Base-by-base conservation (phyloP, 2,329 filamentous ascomycete genomes). In the Scedosporium boydii region DNA sequence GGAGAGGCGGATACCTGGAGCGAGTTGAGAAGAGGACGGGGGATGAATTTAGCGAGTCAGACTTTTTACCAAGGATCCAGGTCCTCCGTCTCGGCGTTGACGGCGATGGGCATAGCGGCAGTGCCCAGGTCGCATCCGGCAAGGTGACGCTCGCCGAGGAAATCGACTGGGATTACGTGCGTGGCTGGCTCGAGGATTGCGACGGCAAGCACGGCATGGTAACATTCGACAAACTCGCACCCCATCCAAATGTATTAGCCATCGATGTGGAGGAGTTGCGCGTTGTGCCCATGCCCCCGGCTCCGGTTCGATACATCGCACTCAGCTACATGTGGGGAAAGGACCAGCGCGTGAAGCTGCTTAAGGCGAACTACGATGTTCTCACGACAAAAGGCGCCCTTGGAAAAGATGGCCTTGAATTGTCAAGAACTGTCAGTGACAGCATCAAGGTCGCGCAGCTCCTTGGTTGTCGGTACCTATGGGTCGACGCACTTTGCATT, bases 401-500 rank as follows among this genome's bases (percentile, higher is more conserved):
- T 21, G 58, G 21, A 6, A n/a, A 26, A 6, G 44, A 59, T 34
- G 38, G 41, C 34, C 58, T 59, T 2, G 38, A 41, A 7, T 6
- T 59, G 12, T 26, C 58, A 6, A 41, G 58, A n/a, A 59, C 58
- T 4, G 74, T 78, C 62, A 60, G 72, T 16, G 76, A 78, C 63
- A 75, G 75, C 64, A 76, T 79, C 63, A 75, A 72, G 71, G 66
- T 78, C 23, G 70, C 75, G 23, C 73, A 71, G 64, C 76, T 76
- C 66, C 68, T 80, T 4, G 75, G 75, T 0, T 70, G 77, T 18
- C 72, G 74, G 3, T 73, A 77, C 62, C 69, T 81, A 21, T 80
- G 78, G 78, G 72, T 80, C 21, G 78, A 81, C 64, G 70, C 73
- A 26, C 68, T 78, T 46, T 78, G 77, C 60, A 77, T 78, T 59